These are phyloP conservation scores for Lojkania enalia DNA, from an alignment of 2,329 filamentous ascomycete genomes.

Conservation along the genomic window DNA sequence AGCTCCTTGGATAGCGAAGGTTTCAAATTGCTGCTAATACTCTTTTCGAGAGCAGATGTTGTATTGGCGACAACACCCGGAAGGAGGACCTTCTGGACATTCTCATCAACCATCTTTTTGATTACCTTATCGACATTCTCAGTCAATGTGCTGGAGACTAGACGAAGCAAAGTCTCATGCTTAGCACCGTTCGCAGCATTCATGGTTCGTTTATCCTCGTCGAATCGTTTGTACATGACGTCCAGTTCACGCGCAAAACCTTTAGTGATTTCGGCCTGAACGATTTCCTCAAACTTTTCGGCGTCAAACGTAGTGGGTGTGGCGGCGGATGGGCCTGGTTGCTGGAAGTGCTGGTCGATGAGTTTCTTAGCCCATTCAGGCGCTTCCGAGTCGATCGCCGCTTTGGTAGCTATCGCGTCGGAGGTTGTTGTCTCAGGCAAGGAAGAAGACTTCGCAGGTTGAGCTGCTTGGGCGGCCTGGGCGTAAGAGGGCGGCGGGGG, in stretches of 20 bases:
- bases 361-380: conserved; percentile 45
- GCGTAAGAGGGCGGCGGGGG: conserved; percentile 45
- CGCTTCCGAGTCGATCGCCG: conserved; percentile 24
- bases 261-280: conserved; percentile 55
- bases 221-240: conserved; percentile 62
- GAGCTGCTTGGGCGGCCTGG: conserved; percentile 42
- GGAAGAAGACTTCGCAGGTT: conserved; percentile 34
- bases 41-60: conserved; percentile 68
- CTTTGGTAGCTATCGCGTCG: conserved; percentile 15
- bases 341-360: conserved; percentile 34
- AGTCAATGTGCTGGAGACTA: conserved; percentile 69
- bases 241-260: conserved; percentile 54
- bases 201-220: conserved; percentile 68
- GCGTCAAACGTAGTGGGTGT: conserved; percentile 47
- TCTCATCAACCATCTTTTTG: conserved; percentile 72
- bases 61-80: conserved; percentile 73
- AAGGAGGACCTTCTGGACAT: conserved; percentile 74
- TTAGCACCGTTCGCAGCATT: conserved; percentile 66
- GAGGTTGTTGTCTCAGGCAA: conserved; percentile 19
- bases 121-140: conserved; percentile 78
- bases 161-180: conserved; percentile 68
- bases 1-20: conserved; percentile 74
- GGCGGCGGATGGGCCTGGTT: conserved; percentile 19
- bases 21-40: conserved; percentile 69
- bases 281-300: conserved; percentile 56